Conservation (phyloP, 805 yeast species). For the Starmerella floris region DNA sequence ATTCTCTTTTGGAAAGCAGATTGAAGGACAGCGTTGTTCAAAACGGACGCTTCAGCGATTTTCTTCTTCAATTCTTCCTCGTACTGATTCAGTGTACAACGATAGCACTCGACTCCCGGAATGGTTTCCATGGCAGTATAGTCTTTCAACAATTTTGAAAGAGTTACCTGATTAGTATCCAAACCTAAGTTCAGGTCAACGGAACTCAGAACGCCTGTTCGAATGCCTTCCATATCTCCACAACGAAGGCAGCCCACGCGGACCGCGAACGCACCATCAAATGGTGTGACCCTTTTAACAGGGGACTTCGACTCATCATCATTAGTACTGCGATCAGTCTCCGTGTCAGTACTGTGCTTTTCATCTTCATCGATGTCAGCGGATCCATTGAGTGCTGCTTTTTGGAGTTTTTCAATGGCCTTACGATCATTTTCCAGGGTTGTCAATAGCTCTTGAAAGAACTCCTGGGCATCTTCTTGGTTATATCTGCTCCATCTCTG, state of each 20-base stretch:
- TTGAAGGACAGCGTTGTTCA: slow-evolving; percentile 1
- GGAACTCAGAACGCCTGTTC: slow-evolving; percentile 54
- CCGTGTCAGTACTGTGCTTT: not conserved
- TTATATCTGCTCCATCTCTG: slow-evolving; percentile 70
- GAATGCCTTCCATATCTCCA: slow-evolving; percentile 88
- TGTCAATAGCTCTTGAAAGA: slow-evolving; percentile 48
- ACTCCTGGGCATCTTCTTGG: slow-evolving; percentile 95
- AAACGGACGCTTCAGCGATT: slow-evolving; percentile 1
- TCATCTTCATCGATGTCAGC: not conserved
- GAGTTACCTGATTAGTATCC: slow-evolving; percentile 1
- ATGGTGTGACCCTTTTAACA: slow-evolving; percentile 48
- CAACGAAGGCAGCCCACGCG: slow-evolving; percentile 81
- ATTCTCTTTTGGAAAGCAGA: slow-evolving; percentile 35
- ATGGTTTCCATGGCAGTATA: slow-evolving; percentile 58
- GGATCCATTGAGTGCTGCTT: not conserved
- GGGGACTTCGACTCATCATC: not conserved
- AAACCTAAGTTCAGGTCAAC: slow-evolving; percentile 25
- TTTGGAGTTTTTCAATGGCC: slow-evolving; percentile 3
- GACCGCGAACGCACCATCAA: slow-evolving; percentile 79
- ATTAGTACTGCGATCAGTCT: not conserved
- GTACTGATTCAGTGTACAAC: slow-evolving; percentile 55
- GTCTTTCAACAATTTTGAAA: slow-evolving; percentile 23
- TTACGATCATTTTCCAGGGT: slow-evolving; percentile 26
- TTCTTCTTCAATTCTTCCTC: slow-evolving; percentile 24
- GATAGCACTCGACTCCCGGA: slow-evolving; percentile 86